phyloP scores from a whole-genome alignment of 2,329 filamentous ascomycete genomes.

The Fusarium albosuccineum region DNA sequence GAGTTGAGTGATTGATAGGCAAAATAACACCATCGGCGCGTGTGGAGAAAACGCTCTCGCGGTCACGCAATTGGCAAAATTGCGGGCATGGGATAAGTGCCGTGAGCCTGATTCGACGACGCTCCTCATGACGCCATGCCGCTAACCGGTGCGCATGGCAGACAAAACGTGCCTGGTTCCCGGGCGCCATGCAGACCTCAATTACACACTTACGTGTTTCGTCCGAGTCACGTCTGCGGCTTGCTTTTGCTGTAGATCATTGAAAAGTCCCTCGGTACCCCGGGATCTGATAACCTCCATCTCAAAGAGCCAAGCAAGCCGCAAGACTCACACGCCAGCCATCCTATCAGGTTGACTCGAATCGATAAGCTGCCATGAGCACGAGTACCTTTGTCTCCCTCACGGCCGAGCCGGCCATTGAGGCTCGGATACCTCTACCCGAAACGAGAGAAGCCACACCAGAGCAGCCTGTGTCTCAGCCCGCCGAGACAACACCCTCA shows the following conservation, averaged over 20 bases:
- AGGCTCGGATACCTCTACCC: slow-evolving; percentile 6
- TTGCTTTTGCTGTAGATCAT: slow-evolving; percentile 14
- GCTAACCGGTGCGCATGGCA: slow-evolving; percentile 9
- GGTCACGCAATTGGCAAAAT: slow-evolving; percentile 39
- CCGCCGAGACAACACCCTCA: slow-evolving; percentile 2
- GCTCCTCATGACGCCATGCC: slow-evolving; percentile 40
- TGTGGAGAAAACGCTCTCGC: slow-evolving; percentile 28
- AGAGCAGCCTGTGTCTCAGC: slow-evolving; percentile 10
- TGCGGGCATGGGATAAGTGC: slow-evolving; percentile 36
- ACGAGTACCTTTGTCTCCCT: slow-evolving; percentile 29
- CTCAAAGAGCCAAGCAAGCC: background rate
- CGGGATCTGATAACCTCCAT: background rate
- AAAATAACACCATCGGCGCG: slow-evolving; percentile 46
- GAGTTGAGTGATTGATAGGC: slow-evolving; percentile 44
- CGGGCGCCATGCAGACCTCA: slow-evolving; percentile 1
- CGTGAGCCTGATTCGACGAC: slow-evolving; percentile 37
- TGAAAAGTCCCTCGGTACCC: slow-evolving; percentile 4
- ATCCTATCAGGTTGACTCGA: background rate
- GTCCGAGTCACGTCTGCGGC: background rate
- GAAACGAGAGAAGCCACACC: background rate
- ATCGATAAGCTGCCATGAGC: slow-evolving; percentile 25
- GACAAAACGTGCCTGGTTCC: slow-evolving; percentile 22
- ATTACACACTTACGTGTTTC: slow-evolving; percentile 24
- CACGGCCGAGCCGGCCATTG: slow-evolving; percentile 32
- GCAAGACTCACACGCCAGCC: too few relatives aligned